Evolutionary conservation across 2,329 filamentous ascomycete species (phyloP), one percentile per base, ranked within the genome.

Genomic region (Cercospora brassicicola): DNA sequence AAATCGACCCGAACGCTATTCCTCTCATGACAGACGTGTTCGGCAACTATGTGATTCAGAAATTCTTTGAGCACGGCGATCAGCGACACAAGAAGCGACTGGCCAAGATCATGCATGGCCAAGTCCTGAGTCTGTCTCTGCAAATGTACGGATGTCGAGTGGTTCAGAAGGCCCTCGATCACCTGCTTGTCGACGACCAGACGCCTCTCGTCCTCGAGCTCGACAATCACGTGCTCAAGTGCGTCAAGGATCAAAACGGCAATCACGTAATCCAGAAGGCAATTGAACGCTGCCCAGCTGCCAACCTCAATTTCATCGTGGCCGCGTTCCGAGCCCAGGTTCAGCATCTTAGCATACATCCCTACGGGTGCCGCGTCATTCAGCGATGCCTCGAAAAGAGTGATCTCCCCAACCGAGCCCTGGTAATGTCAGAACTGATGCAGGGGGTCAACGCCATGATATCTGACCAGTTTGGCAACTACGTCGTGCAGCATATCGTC

Each of bases 21-120:
- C 93, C 94, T 76, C 83, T 99, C 59, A 97, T 97, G 93, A 94
- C 90, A 56, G 95, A 98, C 78, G 90, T 98, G 0, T 99, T 97
- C 77, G 95, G 95, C 64, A 99, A 99, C 79, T 99, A 98, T 77
- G 95, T 99, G 39, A 94, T 98, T 45, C 95, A 99, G 77, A 98
- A 97, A 79, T 90, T 98, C 77, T 97, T 98, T 70, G 94, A 98
- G 78, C 93, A 98, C 78, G 94, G 95, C 45, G 96, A 93, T 73
- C 94, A 97, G 79, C 87, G 90, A 0, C 95, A 99, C 82, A 99
- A 99, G 83, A 93, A 90, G 79, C 86, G 91, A 2, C 81, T 99
- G 51, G 93, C 93, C 0, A 88, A 89, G 71, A 89, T 91, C 79
- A 97, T 98, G 93, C 92, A 90, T 78, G 91, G 91, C 6, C 91